phyloP scores from a whole-genome alignment of 2,329 filamentous ascomycete species.

The Sclerotinia glacialis region DNA sequence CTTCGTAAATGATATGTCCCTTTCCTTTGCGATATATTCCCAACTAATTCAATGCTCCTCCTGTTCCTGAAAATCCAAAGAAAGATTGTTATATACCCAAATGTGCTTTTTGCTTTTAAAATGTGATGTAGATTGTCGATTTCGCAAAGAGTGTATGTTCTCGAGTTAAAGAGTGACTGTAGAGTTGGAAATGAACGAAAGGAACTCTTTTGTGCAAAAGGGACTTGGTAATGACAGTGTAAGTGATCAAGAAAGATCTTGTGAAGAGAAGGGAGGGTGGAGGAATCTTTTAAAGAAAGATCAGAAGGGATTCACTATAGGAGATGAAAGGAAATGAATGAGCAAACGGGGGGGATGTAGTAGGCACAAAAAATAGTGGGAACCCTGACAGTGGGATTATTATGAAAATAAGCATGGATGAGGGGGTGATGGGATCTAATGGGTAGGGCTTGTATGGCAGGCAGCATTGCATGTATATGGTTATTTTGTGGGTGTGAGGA shows the following conservation, averaged over 20 bases:
- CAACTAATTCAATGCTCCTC: conserved; percentile 36
- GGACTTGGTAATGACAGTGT: conserved; percentile 23
- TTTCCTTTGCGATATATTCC: conserved; percentile 24
- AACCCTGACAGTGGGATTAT: conserved; percentile 6
- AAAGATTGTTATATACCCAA: conserved; percentile 14
- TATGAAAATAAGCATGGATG: neutral
- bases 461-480: neutral
- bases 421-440: neutral
- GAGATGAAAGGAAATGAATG: conserved; percentile 17
- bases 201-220: conserved; percentile 19
- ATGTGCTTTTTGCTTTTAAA: neutral
- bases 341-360: conserved; percentile 2
- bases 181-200: conserved; percentile 35
- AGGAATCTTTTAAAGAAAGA: conserved; percentile 15
- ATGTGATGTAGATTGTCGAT: conserved; percentile 28
- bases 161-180: conserved; percentile 38
- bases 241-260: conserved; percentile 22
- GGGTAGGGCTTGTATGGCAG: neutral
- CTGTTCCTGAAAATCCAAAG: conserved; percentile 11
- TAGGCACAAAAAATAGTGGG: conserved; percentile 4
- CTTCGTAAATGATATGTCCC: conserved; percentile 21
- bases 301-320: neutral
- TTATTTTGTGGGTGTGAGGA: neutral
- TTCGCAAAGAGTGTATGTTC: conserved; percentile 31
- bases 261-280: conserved; percentile 6